Evolutionary conservation across 257 asterid species (phyloP).

Genomic region (Cordia subcordata): DNA sequence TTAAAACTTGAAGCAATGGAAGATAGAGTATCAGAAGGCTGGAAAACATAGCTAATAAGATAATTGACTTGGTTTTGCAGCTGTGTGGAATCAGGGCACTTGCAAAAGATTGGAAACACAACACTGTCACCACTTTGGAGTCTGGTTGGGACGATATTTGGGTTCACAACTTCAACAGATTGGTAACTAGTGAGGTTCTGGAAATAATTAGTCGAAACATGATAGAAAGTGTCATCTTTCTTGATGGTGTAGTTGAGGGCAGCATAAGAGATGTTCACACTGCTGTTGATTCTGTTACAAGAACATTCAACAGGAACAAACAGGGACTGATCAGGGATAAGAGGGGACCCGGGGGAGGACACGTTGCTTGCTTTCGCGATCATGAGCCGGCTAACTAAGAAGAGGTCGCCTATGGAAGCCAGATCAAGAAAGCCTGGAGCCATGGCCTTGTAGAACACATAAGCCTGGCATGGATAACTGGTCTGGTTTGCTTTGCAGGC

Average conservation of each 20-base stretch:
- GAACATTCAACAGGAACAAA: conserved; percentile 68
- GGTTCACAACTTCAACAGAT: conserved; percentile 67
- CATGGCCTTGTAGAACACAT: conserved; percentile 57
- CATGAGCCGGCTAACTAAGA: conserved; percentile 67
- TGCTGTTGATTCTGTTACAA: conserved; percentile 51
- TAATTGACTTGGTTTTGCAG: conserved; percentile 26
- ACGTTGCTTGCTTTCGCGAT: conserved; percentile 59
- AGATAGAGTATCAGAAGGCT: conserved; percentile 46
- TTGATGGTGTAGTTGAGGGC: conserved; percentile 39
- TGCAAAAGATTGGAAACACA: conserved; percentile 74
- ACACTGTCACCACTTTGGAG: conserved; percentile 32
- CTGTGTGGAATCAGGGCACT: conserved; percentile 53
- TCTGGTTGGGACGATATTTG: conserved; percentile 30
- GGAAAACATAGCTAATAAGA: conserved; percentile 66
- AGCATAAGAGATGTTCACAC: conserved; percentile 55
- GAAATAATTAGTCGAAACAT: conserved; percentile 26
- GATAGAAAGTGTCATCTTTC: conserved; percentile 42
- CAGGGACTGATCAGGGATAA: conserved; percentile 46
- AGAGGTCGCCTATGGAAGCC: conserved; percentile 77
- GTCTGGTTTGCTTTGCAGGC: conserved; percentile 46
- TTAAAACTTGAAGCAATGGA: conserved; percentile 1
- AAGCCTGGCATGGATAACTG: conserved; percentile 59
- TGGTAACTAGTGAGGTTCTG: conserved; percentile 71
- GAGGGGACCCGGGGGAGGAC: conserved; percentile 37
- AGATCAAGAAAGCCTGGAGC: conserved; percentile 57